Percentiles rank a stretch among this genome's conserved stretches.
phyloP scores from a whole-genome alignment of 176 grass and related monocot genomes.

The Ensete ventricosum region DNA sequence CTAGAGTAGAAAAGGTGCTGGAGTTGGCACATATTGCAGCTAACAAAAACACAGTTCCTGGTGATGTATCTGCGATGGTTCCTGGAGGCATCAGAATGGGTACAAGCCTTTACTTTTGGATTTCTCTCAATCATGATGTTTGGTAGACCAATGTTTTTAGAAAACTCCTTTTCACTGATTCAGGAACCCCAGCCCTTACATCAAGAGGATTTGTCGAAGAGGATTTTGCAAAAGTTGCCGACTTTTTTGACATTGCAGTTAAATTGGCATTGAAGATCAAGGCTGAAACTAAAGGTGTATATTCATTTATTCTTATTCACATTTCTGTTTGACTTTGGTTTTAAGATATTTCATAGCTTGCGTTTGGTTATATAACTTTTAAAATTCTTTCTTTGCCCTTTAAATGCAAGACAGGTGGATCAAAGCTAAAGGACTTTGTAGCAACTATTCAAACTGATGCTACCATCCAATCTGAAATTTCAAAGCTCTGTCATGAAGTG shows the following conservation, averaged over 20 bases:
- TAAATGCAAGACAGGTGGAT: slow-evolving; percentile 38
- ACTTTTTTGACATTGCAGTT: slow-evolving; percentile 84
- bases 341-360: neutral
- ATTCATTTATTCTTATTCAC: slow-evolving; percentile 4
- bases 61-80: slow-evolving; percentile 98
- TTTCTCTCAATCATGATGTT: neutral
- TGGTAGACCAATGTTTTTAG: neutral
- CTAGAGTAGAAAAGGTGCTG: slow-evolving; percentile 89
- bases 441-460: slow-evolving; percentile 66
- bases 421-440: slow-evolving; percentile 93
- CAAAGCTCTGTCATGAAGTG: slow-evolving; percentile 75
- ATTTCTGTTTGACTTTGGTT: neutral
- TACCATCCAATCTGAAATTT: slow-evolving; percentile 66
- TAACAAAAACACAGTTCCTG: slow-evolving; percentile 98
- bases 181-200: slow-evolving; percentile 94
- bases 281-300: slow-evolving; percentile 59
- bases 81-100: slow-evolving; percentile 99
- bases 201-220: slow-evolving; percentile 97
- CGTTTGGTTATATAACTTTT: too few species aligned
- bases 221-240: slow-evolving; percentile 91
- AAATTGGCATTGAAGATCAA: slow-evolving; percentile 76
- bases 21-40: slow-evolving; percentile 93
- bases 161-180: neutral
- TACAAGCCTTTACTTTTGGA: slow-evolving; percentile 22
- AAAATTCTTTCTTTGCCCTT: slow-evolving; percentile 1